A percentile compares a stretch with the other conserved stretches of the same genome.
Evolutionary conservation across 176 grass and related monocot species (phyloP).

Genomic region (Juncus effusus): DNA sequence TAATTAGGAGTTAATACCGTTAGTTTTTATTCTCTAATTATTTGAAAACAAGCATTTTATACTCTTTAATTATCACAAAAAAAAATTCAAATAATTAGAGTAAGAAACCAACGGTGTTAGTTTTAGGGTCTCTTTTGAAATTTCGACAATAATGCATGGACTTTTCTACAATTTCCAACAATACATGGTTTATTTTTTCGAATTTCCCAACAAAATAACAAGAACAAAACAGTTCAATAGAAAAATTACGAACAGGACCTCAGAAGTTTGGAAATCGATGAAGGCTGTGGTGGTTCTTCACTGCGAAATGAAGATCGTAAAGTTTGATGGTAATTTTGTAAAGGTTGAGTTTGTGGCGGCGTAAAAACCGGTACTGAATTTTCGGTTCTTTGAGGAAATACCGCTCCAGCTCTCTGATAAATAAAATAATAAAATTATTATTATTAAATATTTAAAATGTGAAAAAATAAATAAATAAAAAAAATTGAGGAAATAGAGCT

Average conservation of each 20-base stretch:
- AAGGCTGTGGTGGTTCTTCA: conserved; percentile 54
- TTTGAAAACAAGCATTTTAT: not conserved
- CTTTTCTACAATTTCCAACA: no score
- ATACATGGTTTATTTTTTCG: no score
- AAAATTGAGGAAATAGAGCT: no score
- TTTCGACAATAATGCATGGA: no score
- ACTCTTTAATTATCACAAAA: no score
- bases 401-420: conserved; percentile 53
- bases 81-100: no score
- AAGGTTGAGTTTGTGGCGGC: conserved; percentile 79
- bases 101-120: no score
- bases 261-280: conserved; percentile 6
- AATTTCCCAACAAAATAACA: no score
- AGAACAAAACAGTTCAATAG: no score
- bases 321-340: conserved; percentile 65
- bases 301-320: conserved; percentile 46
- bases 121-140: no score
- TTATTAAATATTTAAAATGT: conserved; percentile 53
- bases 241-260: no score
- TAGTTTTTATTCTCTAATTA: conserved; percentile 5
- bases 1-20: no score
- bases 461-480: conserved; percentile 24
- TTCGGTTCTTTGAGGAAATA: conserved; percentile 78
- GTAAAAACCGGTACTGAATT: conserved; percentile 68
- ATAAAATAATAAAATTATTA: conserved; percentile 38